Evolutionary conservation across 139 green algal genomes (phyloP).

Genomic region (Chlamydomonas asymmetrica): DNA sequence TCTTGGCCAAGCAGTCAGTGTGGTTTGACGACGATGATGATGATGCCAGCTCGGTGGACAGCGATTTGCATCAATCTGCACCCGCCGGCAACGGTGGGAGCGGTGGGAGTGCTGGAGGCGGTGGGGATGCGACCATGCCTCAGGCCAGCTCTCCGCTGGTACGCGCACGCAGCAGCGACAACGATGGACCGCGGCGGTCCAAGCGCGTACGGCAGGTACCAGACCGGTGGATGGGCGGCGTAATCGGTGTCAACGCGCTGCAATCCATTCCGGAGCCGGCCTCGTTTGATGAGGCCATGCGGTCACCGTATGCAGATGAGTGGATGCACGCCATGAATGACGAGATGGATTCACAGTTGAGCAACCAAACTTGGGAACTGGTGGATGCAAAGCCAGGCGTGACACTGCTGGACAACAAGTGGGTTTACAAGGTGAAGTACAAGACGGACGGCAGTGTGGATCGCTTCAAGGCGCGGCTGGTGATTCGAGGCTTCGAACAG

Average conservation of each 20-base stretch:
- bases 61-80: background rate
- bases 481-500: slow-evolving; percentile 6
- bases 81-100: background rate
- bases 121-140: background rate
- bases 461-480: slow-evolving; percentile 13
- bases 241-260: too few species aligned
- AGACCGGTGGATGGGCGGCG: too few species aligned
- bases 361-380: background rate
- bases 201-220: too few species aligned
- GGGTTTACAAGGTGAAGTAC: slow-evolving; percentile 5
- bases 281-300: background rate
- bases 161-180: too few species aligned
- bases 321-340: background rate
- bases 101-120: too few species aligned
- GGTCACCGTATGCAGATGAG: background rate
- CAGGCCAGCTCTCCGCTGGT: too few species aligned
- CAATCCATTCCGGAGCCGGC: background rate
- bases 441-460: background rate
- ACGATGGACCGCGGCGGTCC: too few species aligned
- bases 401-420: background rate
- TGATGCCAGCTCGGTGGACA: too few species aligned
- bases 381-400: too few species aligned
- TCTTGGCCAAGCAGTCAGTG: background rate
- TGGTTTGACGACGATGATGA: background rate
- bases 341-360: background rate